These are phyloP conservation scores for Phycomyces nitens DNA, from an alignment of 192 early-diverging fungal genomes.

Conservation along the genomic window DNA sequence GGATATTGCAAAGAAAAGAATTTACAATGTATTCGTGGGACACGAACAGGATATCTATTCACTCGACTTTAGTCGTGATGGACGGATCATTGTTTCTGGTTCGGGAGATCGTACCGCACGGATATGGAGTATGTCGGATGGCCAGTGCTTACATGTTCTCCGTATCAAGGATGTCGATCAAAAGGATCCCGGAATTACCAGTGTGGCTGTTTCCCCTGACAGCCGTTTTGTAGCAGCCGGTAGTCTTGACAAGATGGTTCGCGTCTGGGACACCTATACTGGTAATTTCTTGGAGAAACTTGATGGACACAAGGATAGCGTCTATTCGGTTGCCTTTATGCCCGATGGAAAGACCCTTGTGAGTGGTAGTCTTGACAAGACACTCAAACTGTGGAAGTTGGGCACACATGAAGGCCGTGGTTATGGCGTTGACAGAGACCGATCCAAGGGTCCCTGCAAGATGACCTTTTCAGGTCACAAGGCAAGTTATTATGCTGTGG, in stretches of 20 bases:
- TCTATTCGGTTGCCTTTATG: slow-evolving; percentile 93
- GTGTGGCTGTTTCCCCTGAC: slow-evolving; percentile 91
- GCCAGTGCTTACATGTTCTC: slow-evolving; percentile 67
- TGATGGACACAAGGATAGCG: slow-evolving; percentile 93
- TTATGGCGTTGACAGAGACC: slow-evolving; percentile 17
- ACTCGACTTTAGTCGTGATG: slow-evolving; percentile 90
- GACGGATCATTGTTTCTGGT: slow-evolving; percentile 85
- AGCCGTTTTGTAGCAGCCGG: slow-evolving; percentile 83
- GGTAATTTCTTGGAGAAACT: slow-evolving; percentile 82
- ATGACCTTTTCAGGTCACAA: slow-evolving; percentile 50
- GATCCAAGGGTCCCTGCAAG: slow-evolving; percentile 38
- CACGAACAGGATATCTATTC: slow-evolving; percentile 98
- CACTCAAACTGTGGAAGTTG: slow-evolving; percentile 90
- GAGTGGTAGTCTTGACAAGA: slow-evolving; percentile 89
- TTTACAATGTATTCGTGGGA: slow-evolving; percentile 69
- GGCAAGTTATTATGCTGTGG: slow-evolving; percentile 14
- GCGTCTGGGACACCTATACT: slow-evolving; percentile 85
- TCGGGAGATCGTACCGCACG: slow-evolving; percentile 80
- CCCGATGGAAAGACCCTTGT: slow-evolving; percentile 90
- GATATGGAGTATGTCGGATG: slow-evolving; percentile 85
- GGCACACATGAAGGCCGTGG: slow-evolving; percentile 32
- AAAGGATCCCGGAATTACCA: slow-evolving; percentile 93
- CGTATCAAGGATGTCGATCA: slow-evolving; percentile 73
- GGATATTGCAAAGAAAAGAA: slow-evolving; percentile 61
- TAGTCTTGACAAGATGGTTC: slow-evolving; percentile 89